These are phyloP conservation scores for Chalara sp. DNA, from an alignment of 2,329 filamentous ascomycete species.

Conservation along the genomic window DNA sequence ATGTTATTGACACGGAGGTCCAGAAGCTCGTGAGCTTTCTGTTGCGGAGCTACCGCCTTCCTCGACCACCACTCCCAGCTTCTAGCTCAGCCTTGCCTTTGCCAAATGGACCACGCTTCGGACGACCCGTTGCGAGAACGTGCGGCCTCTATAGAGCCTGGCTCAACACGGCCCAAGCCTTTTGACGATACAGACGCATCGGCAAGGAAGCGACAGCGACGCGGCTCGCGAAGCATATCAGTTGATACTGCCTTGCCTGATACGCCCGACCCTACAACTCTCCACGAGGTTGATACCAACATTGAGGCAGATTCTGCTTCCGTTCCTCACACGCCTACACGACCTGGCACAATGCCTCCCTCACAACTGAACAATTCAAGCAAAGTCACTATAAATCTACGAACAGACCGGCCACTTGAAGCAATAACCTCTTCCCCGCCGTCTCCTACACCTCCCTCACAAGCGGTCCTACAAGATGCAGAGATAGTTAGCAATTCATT, in stretches of 20 bases:
- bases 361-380: constrained; percentile 42
- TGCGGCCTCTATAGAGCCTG: constrained; percentile 55
- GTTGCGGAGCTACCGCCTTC: constrained; percentile 14
- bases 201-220: constrained; percentile 54
- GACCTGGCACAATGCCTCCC: constrained; percentile 19
- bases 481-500: constrained; percentile 11
- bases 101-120: constrained; percentile 33
- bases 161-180: constrained; percentile 56
- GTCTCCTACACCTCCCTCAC: constrained; percentile 31
- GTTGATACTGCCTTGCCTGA: constrained; percentile 30
- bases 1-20: neutral
- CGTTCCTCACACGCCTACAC: constrained; percentile 23
- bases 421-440: constrained; percentile 36
- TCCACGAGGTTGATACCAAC: constrained; percentile 20
- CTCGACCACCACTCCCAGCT: constrained; percentile 30
- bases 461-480: constrained; percentile 13
- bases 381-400: constrained; percentile 54
- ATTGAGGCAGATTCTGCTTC: constrained; percentile 26
- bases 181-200: constrained; percentile 49
- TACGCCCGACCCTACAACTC: constrained; percentile 10
- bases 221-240: constrained; percentile 47
- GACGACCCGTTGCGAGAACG: constrained; percentile 42
- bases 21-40: constrained; percentile 17
- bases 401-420: constrained; percentile 38
- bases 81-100: constrained; percentile 34